These are phyloP conservation scores for Sphagnum magellanicum DNA, from an alignment of 228 moss, liverwort and hornwort genomes.

Conservation along the genomic window DNA sequence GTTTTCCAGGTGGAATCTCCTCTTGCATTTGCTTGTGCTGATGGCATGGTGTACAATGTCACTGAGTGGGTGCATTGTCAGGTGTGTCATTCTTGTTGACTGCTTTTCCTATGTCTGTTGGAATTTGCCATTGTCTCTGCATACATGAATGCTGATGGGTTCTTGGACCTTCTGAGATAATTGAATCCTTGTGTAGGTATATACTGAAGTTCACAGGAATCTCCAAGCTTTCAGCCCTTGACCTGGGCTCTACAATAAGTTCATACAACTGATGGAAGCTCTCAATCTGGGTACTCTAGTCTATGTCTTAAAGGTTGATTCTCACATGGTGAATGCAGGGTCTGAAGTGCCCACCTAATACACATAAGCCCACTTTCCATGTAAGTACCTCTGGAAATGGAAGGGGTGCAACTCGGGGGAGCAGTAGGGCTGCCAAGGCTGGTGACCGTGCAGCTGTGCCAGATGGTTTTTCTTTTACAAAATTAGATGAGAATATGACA, in stretches of 20 bases:
- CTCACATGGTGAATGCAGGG: conserved; percentile 38
- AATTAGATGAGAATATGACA: conserved; percentile 73
- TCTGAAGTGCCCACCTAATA: conserved; percentile 91
- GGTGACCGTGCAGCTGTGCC: conserved; percentile 33
- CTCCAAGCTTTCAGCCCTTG: too few species aligned
- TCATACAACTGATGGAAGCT: too few species aligned
- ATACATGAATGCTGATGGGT: too few species aligned
- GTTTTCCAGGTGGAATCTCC: conserved; percentile 63
- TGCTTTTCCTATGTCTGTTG: too few species aligned
- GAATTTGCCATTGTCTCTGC: too few species aligned
- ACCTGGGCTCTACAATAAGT: too few species aligned
- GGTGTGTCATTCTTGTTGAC: conserved; percentile 27
- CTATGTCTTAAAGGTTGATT: too few species aligned
- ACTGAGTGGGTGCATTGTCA: conserved; percentile 98
- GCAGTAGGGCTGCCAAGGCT: conserved; percentile 31
- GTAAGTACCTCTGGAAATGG: conserved; percentile 86
- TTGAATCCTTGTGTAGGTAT: too few species aligned
- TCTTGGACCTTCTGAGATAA: too few species aligned
- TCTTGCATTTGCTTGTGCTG: conserved; percentile 91
- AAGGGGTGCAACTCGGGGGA: conserved; percentile 48
- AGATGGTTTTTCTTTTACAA: conserved; percentile 60
- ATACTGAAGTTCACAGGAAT: too few species aligned
- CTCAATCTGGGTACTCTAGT: too few species aligned
- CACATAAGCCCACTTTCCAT: conserved; percentile 88
- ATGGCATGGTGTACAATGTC: conserved; percentile 88